These are phyloP conservation scores for Limonium bicolor DNA, from an alignment of 148 eudicot genomes.

Conservation along the genomic window DNA sequence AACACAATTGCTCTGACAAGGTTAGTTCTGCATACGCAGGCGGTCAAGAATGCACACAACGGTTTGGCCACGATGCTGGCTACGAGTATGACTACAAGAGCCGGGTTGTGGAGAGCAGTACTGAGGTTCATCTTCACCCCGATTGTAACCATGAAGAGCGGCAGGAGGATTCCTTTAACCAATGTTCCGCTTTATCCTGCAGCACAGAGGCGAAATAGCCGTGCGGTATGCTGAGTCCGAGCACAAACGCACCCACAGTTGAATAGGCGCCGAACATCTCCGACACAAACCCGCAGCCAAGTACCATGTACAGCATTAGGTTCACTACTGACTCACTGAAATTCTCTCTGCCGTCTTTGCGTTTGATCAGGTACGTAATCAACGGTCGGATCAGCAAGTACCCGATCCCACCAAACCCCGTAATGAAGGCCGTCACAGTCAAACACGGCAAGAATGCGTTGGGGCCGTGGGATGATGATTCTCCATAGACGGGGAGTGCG, in stretches of 20 bases:
- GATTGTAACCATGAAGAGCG: constrained; percentile 25
- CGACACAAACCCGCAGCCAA: constrained; percentile 19
- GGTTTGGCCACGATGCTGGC: constrained; percentile 11
- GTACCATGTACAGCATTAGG: constrained; percentile 15
- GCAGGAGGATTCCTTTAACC: constrained; percentile 37
- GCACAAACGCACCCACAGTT: constrained; percentile 31
- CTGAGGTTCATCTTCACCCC: constrained; percentile 16
- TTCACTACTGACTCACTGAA: constrained; percentile 15
- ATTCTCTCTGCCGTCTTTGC: constrained; percentile 16
- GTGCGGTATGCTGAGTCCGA: constrained; percentile 32
- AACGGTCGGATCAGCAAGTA: constrained; percentile 17
- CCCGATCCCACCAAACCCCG: constrained; percentile 7
- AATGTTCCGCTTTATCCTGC: constrained; percentile 39
- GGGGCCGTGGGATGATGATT: background rate
- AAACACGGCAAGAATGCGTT: background rate
- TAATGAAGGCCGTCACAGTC: background rate
- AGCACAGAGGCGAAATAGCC: constrained; percentile 19
- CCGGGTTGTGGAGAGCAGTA: too few relatives aligned
- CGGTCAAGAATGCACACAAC: constrained; percentile 11
- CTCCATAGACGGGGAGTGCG: background rate
- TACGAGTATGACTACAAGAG: constrained; percentile 1
- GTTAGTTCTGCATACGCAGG: background rate
- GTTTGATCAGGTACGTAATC: constrained; percentile 7
- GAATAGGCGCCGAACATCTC: constrained; percentile 29
- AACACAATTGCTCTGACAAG: constrained; percentile 17